Evolutionary conservation across 352 stramenopile species (phyloP).

Genomic region (Aphanomyces astaci): DNA sequence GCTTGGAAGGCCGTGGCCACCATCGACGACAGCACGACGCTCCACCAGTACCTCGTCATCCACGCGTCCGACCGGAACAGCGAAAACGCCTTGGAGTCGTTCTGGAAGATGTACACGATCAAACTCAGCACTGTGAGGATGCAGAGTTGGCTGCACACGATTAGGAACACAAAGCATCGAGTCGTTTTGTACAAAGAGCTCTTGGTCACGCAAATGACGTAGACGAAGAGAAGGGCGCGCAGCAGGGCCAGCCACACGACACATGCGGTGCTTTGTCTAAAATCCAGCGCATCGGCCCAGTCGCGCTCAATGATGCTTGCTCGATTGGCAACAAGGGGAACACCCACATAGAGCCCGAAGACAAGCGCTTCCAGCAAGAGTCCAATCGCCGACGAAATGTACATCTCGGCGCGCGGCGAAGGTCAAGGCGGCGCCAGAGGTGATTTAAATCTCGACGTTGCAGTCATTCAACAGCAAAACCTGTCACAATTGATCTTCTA

Average conservation of each 20-base stretch:
- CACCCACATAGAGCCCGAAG: slow-evolving; percentile 11
- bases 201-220: slow-evolving; percentile 62
- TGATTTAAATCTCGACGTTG: neutral
- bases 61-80: slow-evolving; percentile 39
- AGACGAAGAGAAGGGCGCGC: slow-evolving; percentile 53
- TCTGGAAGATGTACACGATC: slow-evolving; percentile 53
- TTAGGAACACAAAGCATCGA: slow-evolving; percentile 69
- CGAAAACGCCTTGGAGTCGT: slow-evolving; percentile 37
- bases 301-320: slow-evolving; percentile 5
- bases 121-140: slow-evolving; percentile 37
- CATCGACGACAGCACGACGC: slow-evolving; percentile 40
- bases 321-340: neutral
- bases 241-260: slow-evolving; percentile 43
- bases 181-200: slow-evolving; percentile 46
- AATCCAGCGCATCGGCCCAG: slow-evolving; percentile 28
- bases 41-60: slow-evolving; percentile 47
- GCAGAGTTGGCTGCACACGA: slow-evolving; percentile 48
- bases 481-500: neutral
- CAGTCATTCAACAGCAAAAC: slow-evolving; percentile 1
- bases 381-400: slow-evolving; percentile 3
- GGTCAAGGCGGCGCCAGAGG: neutral
- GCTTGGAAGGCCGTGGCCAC: slow-evolving; percentile 52
- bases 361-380: slow-evolving; percentile 15
- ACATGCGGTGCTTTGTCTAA: slow-evolving; percentile 60
- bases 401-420: neutral